Evolutionary conservation across 2,329 filamentous ascomycete genomes (phyloP).

Genomic region (Hypoxylon sp.): DNA sequence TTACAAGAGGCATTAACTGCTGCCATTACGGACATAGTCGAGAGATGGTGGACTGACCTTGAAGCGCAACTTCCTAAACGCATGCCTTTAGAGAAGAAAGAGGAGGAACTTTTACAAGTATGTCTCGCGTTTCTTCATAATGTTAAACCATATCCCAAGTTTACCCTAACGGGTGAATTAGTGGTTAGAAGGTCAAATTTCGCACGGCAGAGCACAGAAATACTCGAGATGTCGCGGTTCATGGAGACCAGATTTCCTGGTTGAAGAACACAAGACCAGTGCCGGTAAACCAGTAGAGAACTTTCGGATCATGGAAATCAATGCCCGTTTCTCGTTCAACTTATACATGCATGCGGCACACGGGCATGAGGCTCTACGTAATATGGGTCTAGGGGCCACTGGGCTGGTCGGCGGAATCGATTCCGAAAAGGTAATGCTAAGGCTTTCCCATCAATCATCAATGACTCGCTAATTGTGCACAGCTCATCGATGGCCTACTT

Average conservation of each 20-base stretch:
- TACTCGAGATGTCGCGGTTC: slow-evolving; percentile 4
- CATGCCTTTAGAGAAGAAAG: slow-evolving; percentile 17
- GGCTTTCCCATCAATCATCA: background rate
- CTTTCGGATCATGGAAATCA: slow-evolving; percentile 17
- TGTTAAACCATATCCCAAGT: background rate
- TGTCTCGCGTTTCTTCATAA: background rate
- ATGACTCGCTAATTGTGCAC: background rate
- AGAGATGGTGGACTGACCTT: slow-evolving; percentile 12
- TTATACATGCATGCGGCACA: slow-evolving; percentile 5
- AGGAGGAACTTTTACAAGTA: slow-evolving; percentile 7
- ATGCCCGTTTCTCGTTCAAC: slow-evolving; percentile 18
- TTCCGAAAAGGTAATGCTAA: slow-evolving; percentile 1
- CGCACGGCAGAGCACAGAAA: background rate
- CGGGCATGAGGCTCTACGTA: slow-evolving; percentile 3
- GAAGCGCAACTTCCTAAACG: slow-evolving; percentile 14
- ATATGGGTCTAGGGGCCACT: background rate
- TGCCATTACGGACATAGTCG: slow-evolving; percentile 10
- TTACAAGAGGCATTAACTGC: slow-evolving; percentile 1
- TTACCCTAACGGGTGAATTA: background rate
- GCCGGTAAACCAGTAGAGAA: background rate
- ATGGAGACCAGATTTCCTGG: slow-evolving; percentile 18
- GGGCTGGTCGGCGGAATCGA: background rate
- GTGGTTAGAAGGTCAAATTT: slow-evolving; percentile 14
- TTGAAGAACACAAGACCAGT: slow-evolving; percentile 3
- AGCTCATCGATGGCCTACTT: slow-evolving; percentile 5